Evolutionary conservation across 2,329 filamentous ascomycete genomes (phyloP).

Genomic region (Pseudonectria foliicola): DNA sequence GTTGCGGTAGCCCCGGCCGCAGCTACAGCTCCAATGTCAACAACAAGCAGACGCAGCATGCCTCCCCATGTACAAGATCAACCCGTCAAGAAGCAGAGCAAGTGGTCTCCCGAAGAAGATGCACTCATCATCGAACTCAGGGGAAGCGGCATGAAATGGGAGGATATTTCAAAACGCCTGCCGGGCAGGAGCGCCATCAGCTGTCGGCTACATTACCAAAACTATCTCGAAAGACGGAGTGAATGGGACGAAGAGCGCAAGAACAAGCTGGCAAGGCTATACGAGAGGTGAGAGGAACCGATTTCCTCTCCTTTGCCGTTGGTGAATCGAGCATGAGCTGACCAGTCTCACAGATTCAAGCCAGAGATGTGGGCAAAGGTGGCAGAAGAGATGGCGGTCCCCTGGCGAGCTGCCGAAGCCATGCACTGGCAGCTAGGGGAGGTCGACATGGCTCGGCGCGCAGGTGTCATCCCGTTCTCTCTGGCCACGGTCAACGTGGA

Average conservation of each 20-base stretch:
- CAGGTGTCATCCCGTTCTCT: conserved; percentile 81
- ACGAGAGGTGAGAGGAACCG: conserved; percentile 67
- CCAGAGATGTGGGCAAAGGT: conserved; percentile 97
- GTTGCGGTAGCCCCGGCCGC: conserved; percentile 16
- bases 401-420: conserved; percentile 90
- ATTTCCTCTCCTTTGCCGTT: not conserved
- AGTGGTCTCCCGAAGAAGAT: conserved; percentile 93
- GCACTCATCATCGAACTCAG: conserved; percentile 88
- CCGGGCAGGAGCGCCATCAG: conserved; percentile 90
- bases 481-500: conserved; percentile 51
- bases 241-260: conserved; percentile 98
- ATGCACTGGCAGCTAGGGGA: conserved; percentile 99
- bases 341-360: conserved; percentile 64
- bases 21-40: conserved; percentile 26
- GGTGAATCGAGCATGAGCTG: conserved; percentile 6
- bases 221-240: conserved; percentile 86
- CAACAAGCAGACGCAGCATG: conserved; percentile 25
- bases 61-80: conserved; percentile 50
- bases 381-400: conserved; percentile 88
- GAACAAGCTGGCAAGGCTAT: conserved; percentile 89
- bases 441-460: conserved; percentile 85
- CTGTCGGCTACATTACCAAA: conserved; percentile 92
- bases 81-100: conserved; percentile 89
- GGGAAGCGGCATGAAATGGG: conserved; percentile 94
- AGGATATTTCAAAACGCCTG: conserved; percentile 88